Conservation (phyloP, 140 eudicot species). For the Oenanthe javanica region DNA sequence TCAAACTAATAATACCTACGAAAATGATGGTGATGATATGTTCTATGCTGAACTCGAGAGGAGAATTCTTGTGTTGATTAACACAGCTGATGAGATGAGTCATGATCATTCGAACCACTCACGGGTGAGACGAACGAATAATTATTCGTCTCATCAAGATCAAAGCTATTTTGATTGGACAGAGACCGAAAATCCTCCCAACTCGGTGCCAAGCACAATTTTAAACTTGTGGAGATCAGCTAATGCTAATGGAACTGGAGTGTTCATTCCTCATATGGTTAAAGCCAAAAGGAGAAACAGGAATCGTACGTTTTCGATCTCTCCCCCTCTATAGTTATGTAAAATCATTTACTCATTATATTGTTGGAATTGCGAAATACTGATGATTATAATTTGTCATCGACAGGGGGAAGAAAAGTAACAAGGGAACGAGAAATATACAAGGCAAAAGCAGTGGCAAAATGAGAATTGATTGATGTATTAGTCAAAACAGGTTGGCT, state of each 20-base stretch:
- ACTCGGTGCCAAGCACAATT: constrained; percentile 35
- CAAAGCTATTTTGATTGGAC: constrained; percentile 39
- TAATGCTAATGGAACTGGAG: constrained; percentile 56
- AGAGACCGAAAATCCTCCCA: constrained; percentile 9
- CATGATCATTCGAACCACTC: constrained; percentile 8
- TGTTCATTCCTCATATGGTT: constrained; percentile 47
- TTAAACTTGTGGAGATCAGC: constrained; percentile 39
- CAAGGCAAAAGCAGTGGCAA: neutral
- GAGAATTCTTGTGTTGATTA: constrained; percentile 8
- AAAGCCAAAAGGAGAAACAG: constrained; percentile 20
- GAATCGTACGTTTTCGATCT: constrained; percentile 24
- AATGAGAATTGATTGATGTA: no score
- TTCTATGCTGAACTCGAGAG: constrained; percentile 11
- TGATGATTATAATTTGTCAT: neutral
- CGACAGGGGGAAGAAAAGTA: neutral
- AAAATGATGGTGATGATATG: constrained; percentile 1
- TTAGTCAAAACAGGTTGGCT: no score
- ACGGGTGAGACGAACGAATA: neutral
- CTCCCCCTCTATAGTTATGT: neutral
- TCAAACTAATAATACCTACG: neutral
- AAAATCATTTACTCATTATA: neutral
- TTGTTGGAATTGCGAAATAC: neutral
- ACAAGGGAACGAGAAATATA: neutral
- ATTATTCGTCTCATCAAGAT: neutral
- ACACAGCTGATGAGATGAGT: constrained; percentile 14